Conservation (phyloP, 352 stramenopile species). For the Phytophthora palmivora region DNA sequence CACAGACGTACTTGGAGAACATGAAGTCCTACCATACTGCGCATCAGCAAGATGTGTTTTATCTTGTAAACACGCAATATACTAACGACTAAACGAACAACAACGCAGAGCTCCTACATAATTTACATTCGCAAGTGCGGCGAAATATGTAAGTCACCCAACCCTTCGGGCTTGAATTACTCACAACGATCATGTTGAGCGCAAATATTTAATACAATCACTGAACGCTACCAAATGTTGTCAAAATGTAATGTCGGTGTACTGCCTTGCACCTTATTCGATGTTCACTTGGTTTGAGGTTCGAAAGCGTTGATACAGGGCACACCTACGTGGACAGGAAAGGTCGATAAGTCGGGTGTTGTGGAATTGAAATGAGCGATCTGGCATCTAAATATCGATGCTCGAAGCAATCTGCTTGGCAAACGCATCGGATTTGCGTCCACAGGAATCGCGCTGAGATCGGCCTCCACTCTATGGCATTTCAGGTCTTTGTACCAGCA, state of each 20-base stretch:
- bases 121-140: neutral
- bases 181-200: no score
- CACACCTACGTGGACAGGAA: no score
- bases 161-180: neutral
- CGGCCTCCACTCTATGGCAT: slow-evolving; percentile 23
- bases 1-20: slow-evolving; percentile 10
- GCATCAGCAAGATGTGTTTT: slow-evolving; percentile 9
- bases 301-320: slow-evolving; percentile 4
- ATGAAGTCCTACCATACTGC: slow-evolving; percentile 7
- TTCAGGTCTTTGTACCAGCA: slow-evolving; percentile 10
- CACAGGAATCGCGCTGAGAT: slow-evolving; percentile 13
- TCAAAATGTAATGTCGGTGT: no score
- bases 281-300: no score
- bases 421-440: slow-evolving; percentile 19
- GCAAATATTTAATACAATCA: no score
- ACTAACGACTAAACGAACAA: neutral
- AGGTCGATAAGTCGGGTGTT: no score
- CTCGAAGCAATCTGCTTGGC: neutral
- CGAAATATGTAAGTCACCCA: slow-evolving; percentile 1
- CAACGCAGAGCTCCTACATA: slow-evolving; percentile 1
- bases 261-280: neutral
- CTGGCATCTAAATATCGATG: neutral
- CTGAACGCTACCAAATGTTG: no score
- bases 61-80: slow-evolving; percentile 10
- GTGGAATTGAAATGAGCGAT: no score